Evolutionary conservation across 2,329 filamentous ascomycete genomes (phyloP), one percentile per base, ranked within the genome.

Genomic region (Aspergillus cejpii): DNA sequence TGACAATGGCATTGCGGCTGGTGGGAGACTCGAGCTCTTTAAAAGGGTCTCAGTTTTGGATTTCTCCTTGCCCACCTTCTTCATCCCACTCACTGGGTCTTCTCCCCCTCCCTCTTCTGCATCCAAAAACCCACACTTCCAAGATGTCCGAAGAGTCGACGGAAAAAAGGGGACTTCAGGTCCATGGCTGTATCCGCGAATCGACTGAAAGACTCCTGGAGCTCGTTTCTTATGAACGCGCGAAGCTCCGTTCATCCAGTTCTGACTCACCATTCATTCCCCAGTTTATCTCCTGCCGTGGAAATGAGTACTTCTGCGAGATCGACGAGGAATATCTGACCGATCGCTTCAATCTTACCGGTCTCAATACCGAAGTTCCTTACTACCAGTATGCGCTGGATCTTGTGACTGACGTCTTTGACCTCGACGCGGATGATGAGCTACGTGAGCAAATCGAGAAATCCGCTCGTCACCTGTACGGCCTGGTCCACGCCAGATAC

Each of bases 351-450:
- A 98, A 98, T 71, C 76, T 98, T 50, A 98, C 92, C 0, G 92
- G 92, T 28, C 79, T 98, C 40, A 96, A 97, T 71, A 91, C 88
- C 27, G 92, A 98, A 66, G 92, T 98, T 11, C 87, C 95, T 63
- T 96, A 97, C 74, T 98, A 98, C 63, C 92, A 98, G 70, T 96
- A 98, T 79, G 92, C 92, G 12, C 79, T 98, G 37, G 92, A 98
- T 64, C 81, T 98, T 12, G 88, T 98, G 46, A 98, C 92, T 40
- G 92, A 98, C 61, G 91, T 97, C 39, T 98, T 98, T 69, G 92
- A 98, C 64, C 83, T 97, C 61, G 92, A 98, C 68, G 96, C 92
- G 71, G 91, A 97, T 65, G 92, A 98, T 68, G 91, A 97, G 59
- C 94, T 97, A 83, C 82, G 92, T 52, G 92, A 97, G 73, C 87